Conservation (phyloP, 306 rosid genomes). For the Cyclanthera cordifolia region DNA sequence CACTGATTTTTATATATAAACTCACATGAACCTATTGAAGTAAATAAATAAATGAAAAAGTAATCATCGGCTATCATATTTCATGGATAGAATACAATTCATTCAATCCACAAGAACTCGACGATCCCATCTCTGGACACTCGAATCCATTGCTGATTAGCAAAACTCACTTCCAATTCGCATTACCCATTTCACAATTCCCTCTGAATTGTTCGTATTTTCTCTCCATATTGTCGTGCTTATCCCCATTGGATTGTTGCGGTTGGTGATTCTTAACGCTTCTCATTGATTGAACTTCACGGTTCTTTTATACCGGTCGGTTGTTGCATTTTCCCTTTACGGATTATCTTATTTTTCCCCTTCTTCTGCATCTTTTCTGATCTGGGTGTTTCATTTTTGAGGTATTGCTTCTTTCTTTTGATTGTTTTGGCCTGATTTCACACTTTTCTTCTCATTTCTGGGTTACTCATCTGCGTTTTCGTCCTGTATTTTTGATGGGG, state of each 20-base stretch:
- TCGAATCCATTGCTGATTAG: slow-evolving; percentile 8
- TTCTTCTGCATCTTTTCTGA: slow-evolving; percentile 11
- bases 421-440: neutral
- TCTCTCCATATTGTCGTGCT: neutral
- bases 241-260: neutral
- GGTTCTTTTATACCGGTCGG: slow-evolving; percentile 15
- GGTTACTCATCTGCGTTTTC: slow-evolving; percentile 8
- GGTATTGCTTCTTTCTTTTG: neutral
- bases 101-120: slow-evolving; percentile 11
- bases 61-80: slow-evolving; percentile 2
- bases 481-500: neutral
- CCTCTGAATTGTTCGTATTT: neutral
- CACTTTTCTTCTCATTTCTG: neutral
- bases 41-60: neutral
- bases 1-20: neutral
- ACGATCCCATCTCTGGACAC: neutral
- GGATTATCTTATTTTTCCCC: too few species aligned
- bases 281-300: slow-evolving; percentile 21
- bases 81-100: slow-evolving; percentile 16
- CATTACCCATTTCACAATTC: neutral
- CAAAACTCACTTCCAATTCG: slow-evolving; percentile 8
- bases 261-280: slow-evolving; percentile 20
- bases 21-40: neutral
- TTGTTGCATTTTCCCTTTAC: slow-evolving; percentile 11
- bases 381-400: slow-evolving; percentile 4